Base-by-base conservation (phyloP, 768 basidiomycete genomes). In the Pulveroboletus sp. region DNA sequence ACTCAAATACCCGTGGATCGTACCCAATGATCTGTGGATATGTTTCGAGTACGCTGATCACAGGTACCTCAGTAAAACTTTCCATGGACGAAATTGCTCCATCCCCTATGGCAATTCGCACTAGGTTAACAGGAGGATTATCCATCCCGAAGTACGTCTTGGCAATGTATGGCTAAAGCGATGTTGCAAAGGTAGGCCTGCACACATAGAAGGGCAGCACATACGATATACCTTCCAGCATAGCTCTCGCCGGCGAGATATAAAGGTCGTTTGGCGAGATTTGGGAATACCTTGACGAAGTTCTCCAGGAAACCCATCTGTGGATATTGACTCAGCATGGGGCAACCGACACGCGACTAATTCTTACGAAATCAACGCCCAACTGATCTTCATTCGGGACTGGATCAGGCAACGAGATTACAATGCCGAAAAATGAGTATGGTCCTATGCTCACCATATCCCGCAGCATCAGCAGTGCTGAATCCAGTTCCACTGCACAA, bases 1-100 rank as follows among this genome's bases (percentile, higher is more conserved):
- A 84, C 50, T 80, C 73, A 62, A 77, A 85, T 1, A 85, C 82
- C 8, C 76, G 75, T n/a, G 71, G 67, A 55, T 88, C 80, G 56
- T 88, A 89, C 30, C 79, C 82, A 42, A 89, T 85, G 35, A 88
- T 66, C 59, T 87, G 86, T 7, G 86, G 86, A 62, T 82, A 85
- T 7, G 86, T 86, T 64, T 83, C 78, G n/a, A 88, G 63, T 26
- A 85, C 70, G 44, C 74, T 55, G 50, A 86, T 77, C 23, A 81
- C 75, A 16, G 86, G 80, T 0, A 81, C 54, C 17, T 80, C 65
- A 49, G 75, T 70, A 50, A 77, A 81, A 1, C 76, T 74, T 39
- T 71, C 70, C 30, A 58, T 64, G n/a, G 76, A 72, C 2, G 76
- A 68, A 14, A 86, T 68, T 6, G 79, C 67, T 8, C 82, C 84